These are phyloP conservation scores for Plasmopara muralis DNA, from an alignment of 352 stramenopile species.

Conservation along the genomic window DNA sequence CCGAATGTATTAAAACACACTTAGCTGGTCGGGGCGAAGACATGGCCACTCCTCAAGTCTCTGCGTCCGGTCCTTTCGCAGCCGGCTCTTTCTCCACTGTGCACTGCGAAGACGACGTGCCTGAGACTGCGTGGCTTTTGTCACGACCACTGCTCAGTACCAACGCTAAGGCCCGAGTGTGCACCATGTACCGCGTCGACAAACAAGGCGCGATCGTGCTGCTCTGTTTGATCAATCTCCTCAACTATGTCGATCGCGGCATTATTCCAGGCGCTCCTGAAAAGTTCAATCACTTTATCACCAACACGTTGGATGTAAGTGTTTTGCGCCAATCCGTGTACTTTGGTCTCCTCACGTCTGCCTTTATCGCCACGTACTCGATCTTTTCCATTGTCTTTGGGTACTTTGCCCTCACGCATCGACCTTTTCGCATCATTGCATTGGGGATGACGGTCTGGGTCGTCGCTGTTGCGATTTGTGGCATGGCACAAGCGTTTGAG, in stretches of 20 bases:
- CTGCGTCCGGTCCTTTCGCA: slow-evolving; percentile 6
- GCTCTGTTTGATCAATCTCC: slow-evolving; percentile 86
- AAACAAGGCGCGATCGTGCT: slow-evolving; percentile 72
- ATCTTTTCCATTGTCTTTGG: slow-evolving; percentile 88
- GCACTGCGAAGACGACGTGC: slow-evolving; percentile 14
- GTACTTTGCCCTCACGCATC: slow-evolving; percentile 82
- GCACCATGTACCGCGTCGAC: slow-evolving; percentile 23
- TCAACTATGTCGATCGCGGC: slow-evolving; percentile 93
- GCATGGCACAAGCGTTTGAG: slow-evolving; percentile 58
- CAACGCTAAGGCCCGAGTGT: slow-evolving; percentile 1
- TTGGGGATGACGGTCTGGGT: slow-evolving; percentile 88
- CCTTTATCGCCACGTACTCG: slow-evolving; percentile 92
- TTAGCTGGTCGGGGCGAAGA: slow-evolving; percentile 11
- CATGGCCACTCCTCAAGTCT: slow-evolving; percentile 25
- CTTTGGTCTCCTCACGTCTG: slow-evolving; percentile 86
- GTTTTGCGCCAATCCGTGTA: slow-evolving; percentile 65
- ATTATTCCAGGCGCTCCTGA: slow-evolving; percentile 92
- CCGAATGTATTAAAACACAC: slow-evolving; percentile 14
- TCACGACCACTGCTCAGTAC: slow-evolving; percentile 20
- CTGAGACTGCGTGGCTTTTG: slow-evolving; percentile 22
- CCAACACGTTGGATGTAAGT: slow-evolving; percentile 53
- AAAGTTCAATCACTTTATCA: slow-evolving; percentile 91
- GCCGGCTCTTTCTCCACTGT: slow-evolving; percentile 5
- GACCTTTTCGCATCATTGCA: slow-evolving; percentile 88
- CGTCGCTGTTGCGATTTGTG: slow-evolving; percentile 82